Base-by-base conservation (phyloP, 2,329 filamentous ascomycete species). In the Aspergillus intermedius region DNA sequence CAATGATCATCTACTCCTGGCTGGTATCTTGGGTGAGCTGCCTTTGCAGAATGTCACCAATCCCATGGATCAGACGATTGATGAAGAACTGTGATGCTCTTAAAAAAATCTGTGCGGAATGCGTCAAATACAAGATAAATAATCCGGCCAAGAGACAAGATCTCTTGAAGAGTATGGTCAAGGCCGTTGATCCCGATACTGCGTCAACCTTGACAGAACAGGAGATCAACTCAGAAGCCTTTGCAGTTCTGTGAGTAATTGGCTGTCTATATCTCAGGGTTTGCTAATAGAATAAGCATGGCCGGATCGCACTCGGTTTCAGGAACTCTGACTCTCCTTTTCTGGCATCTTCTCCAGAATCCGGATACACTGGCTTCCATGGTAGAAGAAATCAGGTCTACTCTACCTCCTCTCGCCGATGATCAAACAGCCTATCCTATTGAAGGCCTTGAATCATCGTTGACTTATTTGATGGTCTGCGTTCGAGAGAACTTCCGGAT, bases 401-500 rank as follows among this genome's bases (percentile, higher is more conserved):
- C 8, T 35, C 15, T 17, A 6, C 13, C 34, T 35, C 34, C 34
- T 13, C 15, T 35, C 12, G 13, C 34, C 34, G n/a, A 35, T 12
- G 25, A 28, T 28, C 9, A 28, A 28, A 48, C 37, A n/a, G 17
- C 45, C 8, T 50, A 50, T 42, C 25, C 48, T 3, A 50, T 50
- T 9, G 15, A 37, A 10, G 41, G 48, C 13, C 23, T 50, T 0
- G 52, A 51, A 30, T 42, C 44, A 13, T 52, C 46, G 22, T 42
- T 53, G 15, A 19, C 9, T 4, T 49, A 48, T 17, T 44, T 49
- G 8, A 53, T 53, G 51, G 49, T 49, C 19, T 53, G 51, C 19
- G 46, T 51, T 13, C 46, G 30, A 37, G 51, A 53, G 37, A 53
- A 53, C 12, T 51, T 53, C 22, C 42, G 49, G 4, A 17, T 53